Conservation (phyloP, 495 filamentous ascomycete species). For the Parathielavia appendiculata region DNA sequence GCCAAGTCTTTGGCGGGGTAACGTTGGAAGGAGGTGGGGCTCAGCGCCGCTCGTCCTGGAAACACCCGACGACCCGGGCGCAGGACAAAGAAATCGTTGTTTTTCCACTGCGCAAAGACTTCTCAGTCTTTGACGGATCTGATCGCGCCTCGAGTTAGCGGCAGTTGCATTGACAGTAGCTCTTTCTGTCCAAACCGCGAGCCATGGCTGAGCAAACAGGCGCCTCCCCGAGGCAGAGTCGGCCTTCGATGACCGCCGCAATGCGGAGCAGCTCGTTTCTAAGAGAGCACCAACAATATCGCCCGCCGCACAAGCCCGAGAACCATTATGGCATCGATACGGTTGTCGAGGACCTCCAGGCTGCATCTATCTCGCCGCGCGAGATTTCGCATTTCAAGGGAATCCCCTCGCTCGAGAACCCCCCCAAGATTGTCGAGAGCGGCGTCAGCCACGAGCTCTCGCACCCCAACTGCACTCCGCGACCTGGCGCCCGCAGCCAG, state of each 20-base stretch:
- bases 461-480: slow-evolving; percentile 51
- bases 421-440: slow-evolving; percentile 51
- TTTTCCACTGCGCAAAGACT: neutral
- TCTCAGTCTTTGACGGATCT: neutral
- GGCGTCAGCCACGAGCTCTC: slow-evolving; percentile 53
- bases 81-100: neutral
- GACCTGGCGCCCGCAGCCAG: slow-evolving; percentile 37
- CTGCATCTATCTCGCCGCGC: slow-evolving; percentile 32
- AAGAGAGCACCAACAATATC: slow-evolving; percentile 70
- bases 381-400: slow-evolving; percentile 46
- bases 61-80: slow-evolving; percentile 1
- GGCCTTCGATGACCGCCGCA: slow-evolving; percentile 43
- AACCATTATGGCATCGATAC: slow-evolving; percentile 51
- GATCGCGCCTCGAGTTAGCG: neutral
- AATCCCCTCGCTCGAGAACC: slow-evolving; percentile 46
- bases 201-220: slow-evolving; percentile 37
- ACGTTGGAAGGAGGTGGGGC: neutral
- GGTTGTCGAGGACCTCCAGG: slow-evolving; percentile 46
- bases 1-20: slow-evolving; percentile 10
- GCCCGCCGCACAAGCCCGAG: slow-evolving; percentile 51
- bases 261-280: slow-evolving; percentile 67
- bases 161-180: neutral
- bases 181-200: neutral
- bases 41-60: neutral
- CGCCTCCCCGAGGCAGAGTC: slow-evolving; percentile 27